Conservation (phyloP, 768 basidiomycete genomes). For the Macrolepiota albuminosa region DNA sequence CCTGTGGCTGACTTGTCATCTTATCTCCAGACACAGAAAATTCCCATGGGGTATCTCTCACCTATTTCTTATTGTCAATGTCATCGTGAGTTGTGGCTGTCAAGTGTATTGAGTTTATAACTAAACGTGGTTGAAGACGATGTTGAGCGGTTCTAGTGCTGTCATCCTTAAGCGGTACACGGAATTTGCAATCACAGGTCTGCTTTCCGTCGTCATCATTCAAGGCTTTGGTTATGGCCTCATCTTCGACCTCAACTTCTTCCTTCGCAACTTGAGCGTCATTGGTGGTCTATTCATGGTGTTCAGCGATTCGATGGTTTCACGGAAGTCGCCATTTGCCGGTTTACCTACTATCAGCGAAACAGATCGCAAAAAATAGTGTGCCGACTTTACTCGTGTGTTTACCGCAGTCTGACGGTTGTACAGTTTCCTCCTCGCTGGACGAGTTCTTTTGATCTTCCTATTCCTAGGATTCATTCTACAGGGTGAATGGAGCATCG, state of each 20-base stretch:
- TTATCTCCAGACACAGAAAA: slow-evolving; percentile 69
- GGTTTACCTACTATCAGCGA: slow-evolving; percentile 88
- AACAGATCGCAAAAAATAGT: slow-evolving; percentile 99
- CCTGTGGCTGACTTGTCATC: slow-evolving; percentile 10
- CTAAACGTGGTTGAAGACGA: slow-evolving; percentile 49
- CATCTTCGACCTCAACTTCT: slow-evolving; percentile 99
- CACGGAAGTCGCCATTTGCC: slow-evolving; percentile 83
- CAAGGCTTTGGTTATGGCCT: slow-evolving; percentile 99
- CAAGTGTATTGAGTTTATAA: background rate
- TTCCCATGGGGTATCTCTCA: slow-evolving; percentile 97
- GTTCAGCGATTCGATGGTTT: slow-evolving; percentile 92
- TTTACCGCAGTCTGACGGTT: background rate
- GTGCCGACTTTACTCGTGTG: slow-evolving; percentile 18
- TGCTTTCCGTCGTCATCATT: slow-evolving; percentile 85
- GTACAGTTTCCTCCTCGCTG: slow-evolving; percentile 89
- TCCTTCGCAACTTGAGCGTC: slow-evolving; percentile 97
- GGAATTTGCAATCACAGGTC: slow-evolving; percentile 85
- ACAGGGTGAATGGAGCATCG: slow-evolving; percentile 87
- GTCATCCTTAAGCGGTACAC: slow-evolving; percentile 86
- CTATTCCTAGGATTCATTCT: slow-evolving; percentile 97
- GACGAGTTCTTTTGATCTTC: slow-evolving; percentile 97
- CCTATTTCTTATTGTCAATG: slow-evolving; percentile 86
- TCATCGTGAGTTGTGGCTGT: slow-evolving; percentile 59
- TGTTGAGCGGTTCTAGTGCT: slow-evolving; percentile 80
- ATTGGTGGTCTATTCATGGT: slow-evolving; percentile 99